Evolutionary conservation across 164 flowering plant genomes (phyloP).

Genomic region (Piper betle): DNA sequence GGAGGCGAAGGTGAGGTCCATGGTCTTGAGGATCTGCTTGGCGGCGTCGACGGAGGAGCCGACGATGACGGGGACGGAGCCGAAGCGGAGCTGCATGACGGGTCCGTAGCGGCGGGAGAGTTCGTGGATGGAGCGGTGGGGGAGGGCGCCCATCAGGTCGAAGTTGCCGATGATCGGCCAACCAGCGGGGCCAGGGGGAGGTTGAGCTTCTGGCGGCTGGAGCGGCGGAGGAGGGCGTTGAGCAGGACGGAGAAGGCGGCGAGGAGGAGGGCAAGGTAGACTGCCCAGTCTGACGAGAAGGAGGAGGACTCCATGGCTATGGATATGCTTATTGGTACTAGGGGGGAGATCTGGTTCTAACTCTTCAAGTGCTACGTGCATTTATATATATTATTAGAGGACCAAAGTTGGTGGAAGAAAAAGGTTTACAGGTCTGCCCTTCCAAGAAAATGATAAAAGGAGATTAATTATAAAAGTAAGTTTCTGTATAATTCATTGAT

Average conservation of each 20-base stretch:
- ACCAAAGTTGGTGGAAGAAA: no score
- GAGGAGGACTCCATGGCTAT: not conserved
- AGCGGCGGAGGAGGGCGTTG: not conserved
- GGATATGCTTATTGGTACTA: no score
- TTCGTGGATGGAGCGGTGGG: constrained; percentile 30
- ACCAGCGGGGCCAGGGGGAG: constrained; percentile 26
- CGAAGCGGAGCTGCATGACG: constrained; percentile 33
- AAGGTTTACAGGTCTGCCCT: no score
- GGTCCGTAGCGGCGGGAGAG: constrained; percentile 34
- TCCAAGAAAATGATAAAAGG: no score
- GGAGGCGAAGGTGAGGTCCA: constrained; percentile 32
- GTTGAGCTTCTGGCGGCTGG: not conserved
- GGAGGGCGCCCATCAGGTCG: constrained; percentile 38
- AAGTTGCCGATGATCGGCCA: constrained; percentile 46
- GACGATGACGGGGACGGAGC: constrained; percentile 38
- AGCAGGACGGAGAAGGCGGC: not conserved
- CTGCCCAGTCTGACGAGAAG: not conserved
- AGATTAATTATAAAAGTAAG: no score
- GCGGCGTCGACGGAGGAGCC: constrained; percentile 37
- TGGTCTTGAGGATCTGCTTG: constrained; percentile 27
- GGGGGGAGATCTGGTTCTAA: no score
- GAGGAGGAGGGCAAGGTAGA: not conserved
- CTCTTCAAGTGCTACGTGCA: no score
- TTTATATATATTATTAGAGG: no score
- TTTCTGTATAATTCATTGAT: no score